These are phyloP conservation scores for Groenewaldozyma tartarivorans DNA, from an alignment of 805 yeast genomes.

Conservation along the genomic window DNA sequence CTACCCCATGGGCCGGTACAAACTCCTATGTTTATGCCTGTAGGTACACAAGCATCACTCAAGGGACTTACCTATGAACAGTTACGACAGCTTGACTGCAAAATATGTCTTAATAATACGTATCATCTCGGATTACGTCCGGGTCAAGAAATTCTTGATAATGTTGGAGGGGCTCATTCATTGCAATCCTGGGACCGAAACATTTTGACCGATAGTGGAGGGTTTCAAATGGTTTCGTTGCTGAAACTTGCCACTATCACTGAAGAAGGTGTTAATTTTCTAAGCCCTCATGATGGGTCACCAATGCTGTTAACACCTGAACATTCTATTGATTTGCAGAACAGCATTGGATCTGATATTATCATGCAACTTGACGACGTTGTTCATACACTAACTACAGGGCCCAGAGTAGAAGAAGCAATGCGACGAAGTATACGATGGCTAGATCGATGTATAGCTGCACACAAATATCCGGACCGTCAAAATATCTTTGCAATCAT, in stretches of 20 bases:
- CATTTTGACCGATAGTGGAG: constrained; percentile 37
- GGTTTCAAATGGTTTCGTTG: constrained; percentile 38
- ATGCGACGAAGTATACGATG: constrained; percentile 35
- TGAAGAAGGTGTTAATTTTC: constrained; percentile 37
- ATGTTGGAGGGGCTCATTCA: constrained; percentile 35
- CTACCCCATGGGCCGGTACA: constrained; percentile 35
- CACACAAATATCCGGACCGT: constrained; percentile 33
- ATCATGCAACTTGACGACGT: constrained; percentile 41
- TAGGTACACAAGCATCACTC: constrained; percentile 38
- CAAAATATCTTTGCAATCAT: constrained; percentile 37
- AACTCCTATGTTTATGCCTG: constrained; percentile 41
- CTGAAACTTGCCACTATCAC: constrained; percentile 37
- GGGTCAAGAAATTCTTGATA: constrained; percentile 33
- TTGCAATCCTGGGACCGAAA: constrained; percentile 35
- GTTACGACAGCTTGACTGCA: constrained; percentile 31
- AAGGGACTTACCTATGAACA: constrained; percentile 37
- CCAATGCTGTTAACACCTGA: constrained; percentile 40
- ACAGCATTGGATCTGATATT: constrained; percentile 36
- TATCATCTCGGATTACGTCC: constrained; percentile 37
- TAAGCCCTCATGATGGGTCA: constrained; percentile 37
- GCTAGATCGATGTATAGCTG: constrained; percentile 36
- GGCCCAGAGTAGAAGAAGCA: constrained; percentile 38
- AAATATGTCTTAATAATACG: constrained; percentile 35
- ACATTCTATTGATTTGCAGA: constrained; percentile 37
- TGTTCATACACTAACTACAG: constrained; percentile 34